These are phyloP conservation scores for Setaria italica DNA, from an alignment of 202 grass and related monocot species.

Conservation along the genomic window DNA sequence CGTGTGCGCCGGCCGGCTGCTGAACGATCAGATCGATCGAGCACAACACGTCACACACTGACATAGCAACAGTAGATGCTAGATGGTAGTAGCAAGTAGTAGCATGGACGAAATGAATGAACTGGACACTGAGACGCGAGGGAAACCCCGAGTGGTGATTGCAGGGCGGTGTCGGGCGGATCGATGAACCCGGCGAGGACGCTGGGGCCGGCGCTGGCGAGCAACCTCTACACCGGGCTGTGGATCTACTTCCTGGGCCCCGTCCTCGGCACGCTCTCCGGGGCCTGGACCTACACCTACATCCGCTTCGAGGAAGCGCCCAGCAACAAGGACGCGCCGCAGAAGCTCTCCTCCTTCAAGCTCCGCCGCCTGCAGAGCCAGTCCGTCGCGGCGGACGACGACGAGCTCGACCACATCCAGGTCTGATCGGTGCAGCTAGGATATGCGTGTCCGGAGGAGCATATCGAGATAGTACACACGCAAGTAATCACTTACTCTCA, in stretches of 20 bases:
- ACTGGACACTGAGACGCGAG: constrained; percentile 44
- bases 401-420: constrained; percentile 50
- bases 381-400: constrained; percentile 49
- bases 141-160: constrained; percentile 41
- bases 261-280: constrained; percentile 72
- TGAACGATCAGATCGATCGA: neutral
- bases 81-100: neutral
- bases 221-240: constrained; percentile 66
- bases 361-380: constrained; percentile 86
- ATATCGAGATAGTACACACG: no score
- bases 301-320: constrained; percentile 63
- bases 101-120: neutral
- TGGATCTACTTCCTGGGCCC: constrained; percentile 95
- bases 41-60: neutral
- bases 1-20: neutral
- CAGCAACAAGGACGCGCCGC: constrained; percentile 31
- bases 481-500: no score
- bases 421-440: neutral
- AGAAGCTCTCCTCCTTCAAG: constrained; percentile 91
- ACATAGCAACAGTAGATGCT: neutral
- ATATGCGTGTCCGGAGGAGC: no score
- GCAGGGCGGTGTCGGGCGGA: constrained; percentile 96
- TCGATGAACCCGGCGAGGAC: constrained; percentile 99
- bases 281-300: constrained; percentile 74
- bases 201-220: constrained; percentile 90